A percentile compares a stretch with the other conserved stretches of the same genome.
phyloP scores from a whole-genome alignment of 352 stramenopile genomes.

The Phytopythium vexans region DNA sequence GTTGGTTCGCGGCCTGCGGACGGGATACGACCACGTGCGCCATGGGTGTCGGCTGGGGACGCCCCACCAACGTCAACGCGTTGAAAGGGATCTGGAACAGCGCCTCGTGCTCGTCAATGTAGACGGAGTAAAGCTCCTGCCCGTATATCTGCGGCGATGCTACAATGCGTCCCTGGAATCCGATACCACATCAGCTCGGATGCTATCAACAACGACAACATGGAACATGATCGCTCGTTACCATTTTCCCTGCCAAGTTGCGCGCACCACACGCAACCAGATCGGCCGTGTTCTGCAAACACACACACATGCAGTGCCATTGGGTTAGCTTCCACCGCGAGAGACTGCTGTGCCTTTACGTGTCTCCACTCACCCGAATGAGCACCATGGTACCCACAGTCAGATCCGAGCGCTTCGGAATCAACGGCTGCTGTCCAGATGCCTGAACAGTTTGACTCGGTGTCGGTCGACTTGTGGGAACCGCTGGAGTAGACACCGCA shows the following conservation, averaged over 20 bases:
- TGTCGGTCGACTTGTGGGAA: too few species aligned
- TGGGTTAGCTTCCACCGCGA: not conserved
- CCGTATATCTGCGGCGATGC: conserved; percentile 71
- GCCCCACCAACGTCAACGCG: conserved; percentile 54
- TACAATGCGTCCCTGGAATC: conserved; percentile 67
- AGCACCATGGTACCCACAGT: conserved; percentile 58
- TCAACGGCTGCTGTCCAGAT: conserved; percentile 13
- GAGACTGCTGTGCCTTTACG: too few species aligned
- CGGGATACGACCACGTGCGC: not conserved
- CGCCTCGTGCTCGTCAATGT: conserved; percentile 79
- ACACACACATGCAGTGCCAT: not conserved
- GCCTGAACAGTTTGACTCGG: too few species aligned
- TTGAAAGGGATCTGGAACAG: conserved; percentile 84
- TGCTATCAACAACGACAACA: too few species aligned
- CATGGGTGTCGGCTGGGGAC: conserved; percentile 15
- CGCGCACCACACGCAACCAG: conserved; percentile 70
- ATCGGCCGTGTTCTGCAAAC: conserved; percentile 57
- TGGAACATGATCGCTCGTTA: too few species aligned
- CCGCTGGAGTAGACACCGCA: too few species aligned
- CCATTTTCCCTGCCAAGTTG: conserved; percentile 69
- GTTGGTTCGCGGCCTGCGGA: too few species aligned
- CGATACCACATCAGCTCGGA: too few species aligned
- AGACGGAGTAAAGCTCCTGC: conserved; percentile 79
- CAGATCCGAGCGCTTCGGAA: conserved; percentile 57
- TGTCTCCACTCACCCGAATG: conserved; percentile 48